A percentile compares a stretch with the other conserved stretches of the same genome.
phyloP scores from a whole-genome alignment of 1,284 basidiomycete genomes.

The Vanrija pseudolonga region DNA sequence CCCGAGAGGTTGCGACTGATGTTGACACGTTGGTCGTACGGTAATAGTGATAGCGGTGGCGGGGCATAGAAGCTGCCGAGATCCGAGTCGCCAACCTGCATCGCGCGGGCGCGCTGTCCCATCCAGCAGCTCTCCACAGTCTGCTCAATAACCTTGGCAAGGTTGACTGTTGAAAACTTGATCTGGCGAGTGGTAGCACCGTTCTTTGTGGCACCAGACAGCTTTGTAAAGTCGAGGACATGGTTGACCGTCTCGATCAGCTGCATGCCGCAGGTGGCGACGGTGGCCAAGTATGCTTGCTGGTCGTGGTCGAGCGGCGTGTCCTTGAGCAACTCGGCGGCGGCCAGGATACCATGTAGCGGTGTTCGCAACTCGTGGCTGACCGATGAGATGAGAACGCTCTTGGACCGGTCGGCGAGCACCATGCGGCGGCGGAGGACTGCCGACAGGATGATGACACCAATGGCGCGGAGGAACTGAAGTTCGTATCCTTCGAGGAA shows the following conservation, averaged over 20 bases:
- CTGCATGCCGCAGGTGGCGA: slow-evolving; percentile 51
- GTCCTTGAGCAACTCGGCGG: slow-evolving; percentile 81
- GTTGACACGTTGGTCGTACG: slow-evolving; percentile 54
- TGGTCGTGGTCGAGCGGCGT: slow-evolving; percentile 77
- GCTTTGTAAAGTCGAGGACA: slow-evolving; percentile 92
- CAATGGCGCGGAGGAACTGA: slow-evolving; percentile 81
- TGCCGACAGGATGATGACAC: slow-evolving; percentile 90
- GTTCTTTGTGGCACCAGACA: slow-evolving; percentile 75
- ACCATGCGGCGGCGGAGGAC: slow-evolving; percentile 90
- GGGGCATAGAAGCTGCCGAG: slow-evolving; percentile 93
- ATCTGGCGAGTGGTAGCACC: slow-evolving; percentile 58
- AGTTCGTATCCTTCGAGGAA: slow-evolving; percentile 87
- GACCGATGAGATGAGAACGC: slow-evolving; percentile 60
- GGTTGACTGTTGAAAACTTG: slow-evolving; percentile 66
- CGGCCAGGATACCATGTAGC: slow-evolving; percentile 83
- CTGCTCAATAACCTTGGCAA: slow-evolving; percentile 88
- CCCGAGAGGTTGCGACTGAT: slow-evolving; percentile 33
- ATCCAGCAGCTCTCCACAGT: slow-evolving; percentile 95
- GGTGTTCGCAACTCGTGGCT: slow-evolving; percentile 91
- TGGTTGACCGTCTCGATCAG: slow-evolving; percentile 74
- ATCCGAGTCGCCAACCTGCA: slow-evolving; percentile 55
- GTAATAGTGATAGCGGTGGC: slow-evolving; percentile 17
- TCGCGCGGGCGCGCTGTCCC: slow-evolving; percentile 76
- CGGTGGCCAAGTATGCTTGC: slow-evolving; percentile 69
- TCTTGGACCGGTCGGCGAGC: slow-evolving; percentile 72